phyloP scores from a whole-genome alignment of 169 alveolate species.

The Hepatocystis sp. region DNA sequence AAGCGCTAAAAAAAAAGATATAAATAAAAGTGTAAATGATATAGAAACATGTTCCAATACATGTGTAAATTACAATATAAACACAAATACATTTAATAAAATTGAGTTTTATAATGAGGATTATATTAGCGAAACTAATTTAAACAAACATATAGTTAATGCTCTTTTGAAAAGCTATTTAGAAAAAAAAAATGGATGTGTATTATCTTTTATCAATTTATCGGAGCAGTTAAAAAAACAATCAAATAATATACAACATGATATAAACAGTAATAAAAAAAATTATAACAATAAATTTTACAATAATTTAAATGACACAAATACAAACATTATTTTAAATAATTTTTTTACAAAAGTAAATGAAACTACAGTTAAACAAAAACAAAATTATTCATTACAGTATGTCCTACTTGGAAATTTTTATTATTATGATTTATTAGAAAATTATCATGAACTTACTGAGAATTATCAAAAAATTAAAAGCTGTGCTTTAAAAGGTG shows the following conservation, averaged over 20 bases:
- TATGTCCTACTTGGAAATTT: conserved; percentile 1
- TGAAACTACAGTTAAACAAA: conserved; percentile 4
- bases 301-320: background rate
- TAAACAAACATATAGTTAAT: conserved; percentile 6
- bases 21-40: conserved; percentile 6
- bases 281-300: background rate
- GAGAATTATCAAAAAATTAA: conserved; percentile 40
- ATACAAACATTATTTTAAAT: conserved; percentile 14
- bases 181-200: conserved; percentile 33
- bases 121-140: conserved; percentile 14
- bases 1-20: conserved; percentile 1
- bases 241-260: conserved; percentile 1
- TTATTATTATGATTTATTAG: conserved; percentile 29
- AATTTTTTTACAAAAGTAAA: conserved; percentile 11
- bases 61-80: conserved; percentile 6
- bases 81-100: conserved; percentile 12
- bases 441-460: conserved; percentile 22
- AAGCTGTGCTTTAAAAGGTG: conserved; percentile 61
- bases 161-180: conserved; percentile 15
- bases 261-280: background rate
- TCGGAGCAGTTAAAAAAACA: conserved; percentile 5
- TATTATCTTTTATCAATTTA: conserved; percentile 25
- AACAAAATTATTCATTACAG: conserved; percentile 31
- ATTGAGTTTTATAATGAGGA: conserved; percentile 20
- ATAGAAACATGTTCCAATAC: conserved; percentile 6